A percentile compares a stretch with the other conserved stretches of the same genome.
phyloP scores from a whole-genome alignment of 1,284 basidiomycete species.

The Thelephora terrestris region DNA sequence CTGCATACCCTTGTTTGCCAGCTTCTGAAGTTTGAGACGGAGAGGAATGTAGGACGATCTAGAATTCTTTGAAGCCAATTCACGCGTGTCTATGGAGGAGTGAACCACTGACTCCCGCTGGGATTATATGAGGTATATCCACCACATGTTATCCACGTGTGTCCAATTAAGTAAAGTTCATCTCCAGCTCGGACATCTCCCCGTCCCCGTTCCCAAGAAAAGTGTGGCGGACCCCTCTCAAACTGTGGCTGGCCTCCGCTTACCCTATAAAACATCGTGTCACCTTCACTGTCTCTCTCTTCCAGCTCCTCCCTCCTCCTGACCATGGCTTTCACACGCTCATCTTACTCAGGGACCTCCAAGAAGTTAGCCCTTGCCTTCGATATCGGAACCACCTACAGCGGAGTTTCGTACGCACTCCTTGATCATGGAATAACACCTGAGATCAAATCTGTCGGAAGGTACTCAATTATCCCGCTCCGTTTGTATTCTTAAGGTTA shows the following conservation, averaged over 20 bases:
- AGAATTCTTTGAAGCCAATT: too few species aligned
- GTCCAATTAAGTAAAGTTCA: neutral
- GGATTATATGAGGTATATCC: neutral
- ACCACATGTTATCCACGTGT: neutral
- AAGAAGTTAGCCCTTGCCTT: slow-evolving; percentile 10
- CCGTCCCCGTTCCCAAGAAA: neutral
- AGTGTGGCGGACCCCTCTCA: neutral
- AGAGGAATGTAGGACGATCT: neutral
- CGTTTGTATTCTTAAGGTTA: too few species aligned
- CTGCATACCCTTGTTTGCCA: neutral
- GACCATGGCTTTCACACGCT: neutral
- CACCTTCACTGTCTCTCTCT: neutral
- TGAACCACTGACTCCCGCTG: neutral
- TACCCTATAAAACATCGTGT: neutral
- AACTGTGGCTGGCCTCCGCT: neutral
- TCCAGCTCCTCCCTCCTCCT: neutral
- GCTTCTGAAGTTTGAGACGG: neutral
- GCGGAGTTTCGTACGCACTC: slow-evolving; percentile 9
- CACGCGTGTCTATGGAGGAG: neutral
- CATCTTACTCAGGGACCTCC: slow-evolving; percentile 4
- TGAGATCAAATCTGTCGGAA: slow-evolving; percentile 10
- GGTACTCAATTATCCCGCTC: slow-evolving; percentile 16
- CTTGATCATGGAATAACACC: slow-evolving; percentile 15
- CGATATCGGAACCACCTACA: slow-evolving; percentile 12
- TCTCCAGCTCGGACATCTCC: too few species aligned